phyloP scores from a whole-genome alignment of 2,329 filamentous ascomycete species.

The Fusarium tuaranense region DNA sequence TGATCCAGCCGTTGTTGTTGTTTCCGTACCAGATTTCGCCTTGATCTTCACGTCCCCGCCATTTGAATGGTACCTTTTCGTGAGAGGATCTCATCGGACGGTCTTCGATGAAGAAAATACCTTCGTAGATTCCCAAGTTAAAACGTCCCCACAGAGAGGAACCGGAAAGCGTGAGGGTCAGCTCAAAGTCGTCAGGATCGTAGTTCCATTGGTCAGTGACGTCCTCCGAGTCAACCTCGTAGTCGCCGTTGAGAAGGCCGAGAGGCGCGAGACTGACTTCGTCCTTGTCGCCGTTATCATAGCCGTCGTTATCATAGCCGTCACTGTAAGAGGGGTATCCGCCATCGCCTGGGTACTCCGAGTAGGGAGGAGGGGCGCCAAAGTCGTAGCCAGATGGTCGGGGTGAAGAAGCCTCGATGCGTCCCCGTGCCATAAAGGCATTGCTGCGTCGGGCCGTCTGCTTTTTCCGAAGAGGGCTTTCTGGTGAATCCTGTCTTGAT shows the following conservation, averaged over 20 bases:
- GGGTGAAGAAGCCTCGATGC: slow-evolving; percentile 24
- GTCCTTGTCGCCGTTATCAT: neutral
- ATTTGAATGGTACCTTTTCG: slow-evolving; percentile 45
- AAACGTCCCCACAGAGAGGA: slow-evolving; percentile 60
- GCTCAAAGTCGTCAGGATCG: slow-evolving; percentile 41
- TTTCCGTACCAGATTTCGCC: slow-evolving; percentile 45
- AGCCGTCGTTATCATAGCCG: neutral
- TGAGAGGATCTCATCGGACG: slow-evolving; percentile 49
- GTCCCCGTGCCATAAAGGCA: slow-evolving; percentile 37
- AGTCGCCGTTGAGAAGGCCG: slow-evolving; percentile 59
- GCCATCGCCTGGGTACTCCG: slow-evolving; percentile 12
- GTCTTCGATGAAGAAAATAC: slow-evolving; percentile 55
- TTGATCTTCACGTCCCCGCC: slow-evolving; percentile 51
- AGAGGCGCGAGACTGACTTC: slow-evolving; percentile 41
- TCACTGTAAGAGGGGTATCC: neutral
- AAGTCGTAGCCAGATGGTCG: neutral
- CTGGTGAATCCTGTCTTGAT: neutral
- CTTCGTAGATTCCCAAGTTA: slow-evolving; percentile 54
- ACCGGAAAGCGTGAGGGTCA: slow-evolving; percentile 54
- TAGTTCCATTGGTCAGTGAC: slow-evolving; percentile 44
- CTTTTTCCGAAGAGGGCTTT: slow-evolving; percentile 6
- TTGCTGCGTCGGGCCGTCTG: slow-evolving; percentile 46
- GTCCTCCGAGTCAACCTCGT: slow-evolving; percentile 50
- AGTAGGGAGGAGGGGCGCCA: slow-evolving; percentile 35
- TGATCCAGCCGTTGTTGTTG: slow-evolving; percentile 47